phyloP scores from a whole-genome alignment of 2,329 filamentous ascomycete genomes.

The Dendryphion nanum region DNA sequence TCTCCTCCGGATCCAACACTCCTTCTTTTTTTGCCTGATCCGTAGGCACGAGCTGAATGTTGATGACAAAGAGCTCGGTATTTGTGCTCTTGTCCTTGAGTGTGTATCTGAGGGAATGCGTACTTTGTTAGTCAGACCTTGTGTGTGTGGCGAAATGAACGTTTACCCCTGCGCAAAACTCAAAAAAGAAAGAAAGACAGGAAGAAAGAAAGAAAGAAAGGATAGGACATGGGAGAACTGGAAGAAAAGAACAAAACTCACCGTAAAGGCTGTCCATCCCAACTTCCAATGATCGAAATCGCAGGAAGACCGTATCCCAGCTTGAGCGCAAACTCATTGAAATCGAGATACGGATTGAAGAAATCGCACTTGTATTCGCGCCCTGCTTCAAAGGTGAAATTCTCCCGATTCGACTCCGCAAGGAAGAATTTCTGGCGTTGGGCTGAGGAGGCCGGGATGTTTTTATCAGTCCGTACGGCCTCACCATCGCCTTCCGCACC shows the following conservation, averaged over 20 bases:
- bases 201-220: background rate
- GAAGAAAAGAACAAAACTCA: conserved; percentile 43
- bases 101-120: conserved; percentile 87
- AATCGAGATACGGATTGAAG: conserved; percentile 90
- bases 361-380: conserved; percentile 69
- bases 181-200: conserved; percentile 12
- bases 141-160: too few species aligned
- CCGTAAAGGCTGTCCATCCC: conserved; percentile 76
- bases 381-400: conserved; percentile 62
- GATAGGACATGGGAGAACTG: too few species aligned
- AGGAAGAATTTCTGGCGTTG: conserved; percentile 62
- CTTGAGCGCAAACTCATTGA: conserved; percentile 70
- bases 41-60: conserved; percentile 74
- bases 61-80: conserved; percentile 74
- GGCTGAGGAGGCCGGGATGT: conserved; percentile 41
- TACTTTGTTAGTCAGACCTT: conserved; percentile 55
- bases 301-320: conserved; percentile 58
- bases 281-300: conserved; percentile 74
- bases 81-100: conserved; percentile 76
- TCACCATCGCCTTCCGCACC: conserved; percentile 48
- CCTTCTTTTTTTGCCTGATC: conserved; percentile 50
- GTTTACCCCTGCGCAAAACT: too few species aligned
- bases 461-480: conserved; percentile 37
- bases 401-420: conserved; percentile 52
- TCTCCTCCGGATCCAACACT: conserved; percentile 18